Base-by-base conservation (phyloP, 176 grass and related monocot genomes). In the Tillandsia fasciculata region DNA sequence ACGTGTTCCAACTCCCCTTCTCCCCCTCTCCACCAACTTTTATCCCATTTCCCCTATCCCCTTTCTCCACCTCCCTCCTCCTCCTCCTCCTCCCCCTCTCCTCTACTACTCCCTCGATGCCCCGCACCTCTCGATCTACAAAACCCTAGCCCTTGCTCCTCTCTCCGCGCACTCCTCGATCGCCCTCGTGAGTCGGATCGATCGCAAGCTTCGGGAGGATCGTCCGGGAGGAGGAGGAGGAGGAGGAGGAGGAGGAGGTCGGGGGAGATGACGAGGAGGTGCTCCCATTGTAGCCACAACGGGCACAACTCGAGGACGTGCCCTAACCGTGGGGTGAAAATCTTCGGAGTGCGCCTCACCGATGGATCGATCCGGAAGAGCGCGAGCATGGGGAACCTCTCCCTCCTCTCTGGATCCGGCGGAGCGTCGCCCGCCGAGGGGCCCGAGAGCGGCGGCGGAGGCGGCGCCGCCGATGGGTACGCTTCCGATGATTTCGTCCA, bases 261-360 rank as follows among this genome's bases (percentile, higher is more conserved):
- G 33, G 33, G 15, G 23, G 81, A 74, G 82, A 97, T 97, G 93
- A 97, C 84, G 76, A 79, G 93, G 83, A 81, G 93, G 70, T 97
- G 93, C 81, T 97, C 93, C 72, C 93, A 97, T 83, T 93, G 94
- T 81, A 87, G 87, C 87, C 89, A 97, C 84, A 86, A 93, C 79
- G 89, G 94, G 48, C 94, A 97, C 79, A 92, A 97, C 85, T 97
- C 89, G 22, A 64, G 89, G 79, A 97, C 94, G 71, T 97, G 89
- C 81, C 89, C 89, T 52, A 93, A 90, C 87, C 84, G 89, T 72
- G 84, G 94, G 58, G 94, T 97, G 56, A 97, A 90, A 82, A 81
- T 93, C 72, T 97, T 97, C 73, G 94, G 89, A 14, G 94, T 97
- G 67, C 82, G 89, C 24, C 85, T 97, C 75, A 99, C 89, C 29